Base-by-base conservation (phyloP, 139 green algal genomes). In the Monoraphidium neglectum region DNA sequence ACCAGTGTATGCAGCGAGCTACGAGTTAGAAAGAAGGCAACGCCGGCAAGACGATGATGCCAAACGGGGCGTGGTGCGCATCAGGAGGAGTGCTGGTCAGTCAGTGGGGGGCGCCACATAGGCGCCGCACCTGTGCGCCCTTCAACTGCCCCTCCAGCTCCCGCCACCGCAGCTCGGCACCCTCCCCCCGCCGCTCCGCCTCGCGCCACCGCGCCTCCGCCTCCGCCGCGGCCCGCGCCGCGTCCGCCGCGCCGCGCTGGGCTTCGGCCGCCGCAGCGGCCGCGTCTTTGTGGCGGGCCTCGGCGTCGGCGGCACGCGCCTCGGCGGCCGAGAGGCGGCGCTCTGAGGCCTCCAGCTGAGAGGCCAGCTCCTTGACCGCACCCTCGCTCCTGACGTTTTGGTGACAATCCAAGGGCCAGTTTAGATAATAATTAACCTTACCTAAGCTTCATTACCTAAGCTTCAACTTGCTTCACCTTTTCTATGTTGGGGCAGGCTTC, bases 161-260 rank as follows among this genome's bases (percentile, higher is more conserved):
- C 0, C 61, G 60, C 60, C 76, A 47, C 61, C 76, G 67, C 23
- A 18, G 60, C 43, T 89, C 74, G 16, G 79, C 62, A 40, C 89
- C 83, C 10, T 68, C 56, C 30, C 83, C 32, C 38, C 78, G 78
- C 37, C 83, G 76, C 46, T 82, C 76, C 8, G 37, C 63, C 8
- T 65, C 76, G 3, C 54, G 47, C 38, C 77, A 18, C 6, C 79
- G 79, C 21, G 71, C 69, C 30, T 85, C 76, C 26, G 61, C 76
- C 26, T 80, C 72, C 2, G 57, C 3, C 37, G 43, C n/a, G 0
- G 63, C 56, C 24, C 71, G 72, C 70, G 84, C 75, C 0, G n/a
- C 43, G 0, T 87, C 83, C 16, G 64, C 21, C 4, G 63, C 57
- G n/a, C 28, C 24, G 36, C 49, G 43, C 37, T 68, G 53, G 28